Base-by-base conservation (phyloP, 75 land plant genomes). In the Cryptomeria japonica region DNA sequence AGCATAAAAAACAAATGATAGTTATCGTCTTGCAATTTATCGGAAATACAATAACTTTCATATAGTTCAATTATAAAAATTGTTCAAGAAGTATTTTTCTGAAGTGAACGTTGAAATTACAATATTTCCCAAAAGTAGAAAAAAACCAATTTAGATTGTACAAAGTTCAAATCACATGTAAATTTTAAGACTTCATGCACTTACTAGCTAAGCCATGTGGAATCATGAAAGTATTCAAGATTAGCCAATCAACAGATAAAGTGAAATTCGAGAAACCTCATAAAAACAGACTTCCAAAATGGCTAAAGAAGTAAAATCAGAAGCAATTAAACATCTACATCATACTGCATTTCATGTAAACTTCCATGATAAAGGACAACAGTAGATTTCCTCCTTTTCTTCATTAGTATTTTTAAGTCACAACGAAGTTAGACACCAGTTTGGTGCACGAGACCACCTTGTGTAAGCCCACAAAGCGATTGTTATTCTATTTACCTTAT, bases 241-340 rank as follows among this genome's bases (percentile, higher is more conserved):
- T 41, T 80, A 22, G 64, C 64, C 16, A 78, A 44, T 44, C 19
- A 80, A 42, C n/a, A 42, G 25, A 38, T 28, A 22, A 12, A 41
- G 18, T 41, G 47, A 3, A 42, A 80, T 44, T 80, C 47, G 14
- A 44, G n/a, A 13, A 39, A 44, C 18, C 84, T 25, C 31, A 25
- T 42, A 80, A 36, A 80, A 22, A 80, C 38, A 80, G 83, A 37
- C 46, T 38, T 80, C 44, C 83, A 80, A 80, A 79, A n/a, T 7
- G 22, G 5, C 2, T 39, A 80, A 80, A 22, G 2, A 41, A 22
- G 42, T 16, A 41, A 19, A 39, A 25, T 80, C 83, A 80, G 41
- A 41, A 18, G 7, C 83, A 80, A 80, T 80, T 41, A 80, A 39
- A 19, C 83, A 80, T 80, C 47, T 41, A 41, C 19, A 80, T 9